A percentile compares a stretch with the other conserved stretches of the same genome.
phyloP scores from a whole-genome alignment of 306 rosid genomes.

The Prosopis cineraria region DNA sequence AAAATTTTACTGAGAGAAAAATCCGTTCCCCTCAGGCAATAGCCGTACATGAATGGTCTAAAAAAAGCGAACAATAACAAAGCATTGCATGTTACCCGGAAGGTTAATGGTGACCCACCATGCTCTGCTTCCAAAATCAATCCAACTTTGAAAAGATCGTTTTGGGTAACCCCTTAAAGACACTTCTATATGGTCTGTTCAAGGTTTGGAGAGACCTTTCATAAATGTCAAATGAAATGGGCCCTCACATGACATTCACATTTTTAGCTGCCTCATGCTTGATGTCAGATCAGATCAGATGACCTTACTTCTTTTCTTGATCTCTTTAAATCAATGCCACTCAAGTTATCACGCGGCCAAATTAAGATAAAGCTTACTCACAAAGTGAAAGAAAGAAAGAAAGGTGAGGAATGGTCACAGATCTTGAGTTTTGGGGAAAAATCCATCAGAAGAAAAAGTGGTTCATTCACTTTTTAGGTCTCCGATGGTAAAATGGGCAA shows the following conservation, averaged over 20 bases:
- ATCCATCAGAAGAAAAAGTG: constrained; percentile 31
- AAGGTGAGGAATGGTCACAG: constrained; percentile 20
- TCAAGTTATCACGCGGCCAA: constrained; percentile 44
- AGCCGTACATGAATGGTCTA: constrained; percentile 34
- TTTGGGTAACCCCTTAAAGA: constrained; percentile 42
- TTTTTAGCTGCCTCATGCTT: constrained; percentile 38
- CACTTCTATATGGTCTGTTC: constrained; percentile 26
- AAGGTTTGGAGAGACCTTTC: constrained; percentile 45
- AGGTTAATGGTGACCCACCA: constrained; percentile 53
- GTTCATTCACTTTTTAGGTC: constrained; percentile 28
- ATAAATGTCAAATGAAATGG: constrained; percentile 49
- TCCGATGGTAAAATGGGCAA: constrained; percentile 16
- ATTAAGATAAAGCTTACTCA: constrained; percentile 36
- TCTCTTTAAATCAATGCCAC: constrained; percentile 37
- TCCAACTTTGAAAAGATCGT: constrained; percentile 43
- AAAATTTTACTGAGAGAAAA: constrained; percentile 19
- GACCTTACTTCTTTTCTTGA: constrained; percentile 35
- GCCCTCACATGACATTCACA: constrained; percentile 41
- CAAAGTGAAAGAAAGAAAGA: constrained; percentile 24
- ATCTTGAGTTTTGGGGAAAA: constrained; percentile 36
- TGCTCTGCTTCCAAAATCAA: constrained; percentile 42
- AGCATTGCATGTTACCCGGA: constrained; percentile 54
- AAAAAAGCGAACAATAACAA: constrained; percentile 34
- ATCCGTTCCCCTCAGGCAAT: constrained; percentile 34
- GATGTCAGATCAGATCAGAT: constrained; percentile 35